Conservation (phyloP, 2,329 filamentous ascomycete species). For the Fusarium verticillioides region DNA sequence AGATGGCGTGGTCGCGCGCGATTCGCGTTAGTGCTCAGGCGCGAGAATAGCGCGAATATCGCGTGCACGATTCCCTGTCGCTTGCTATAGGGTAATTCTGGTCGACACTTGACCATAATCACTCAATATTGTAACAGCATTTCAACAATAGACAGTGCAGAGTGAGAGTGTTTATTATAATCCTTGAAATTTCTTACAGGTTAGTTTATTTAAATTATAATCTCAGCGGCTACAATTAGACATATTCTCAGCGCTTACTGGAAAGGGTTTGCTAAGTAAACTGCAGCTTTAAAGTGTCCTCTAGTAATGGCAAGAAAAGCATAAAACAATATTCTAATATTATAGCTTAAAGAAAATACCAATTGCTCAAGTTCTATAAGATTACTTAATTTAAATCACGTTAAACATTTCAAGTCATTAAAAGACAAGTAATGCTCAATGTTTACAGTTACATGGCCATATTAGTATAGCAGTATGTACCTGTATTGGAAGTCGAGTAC, state of each 20-base stretch:
- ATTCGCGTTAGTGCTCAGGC: neutral
- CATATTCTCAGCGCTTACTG: no score
- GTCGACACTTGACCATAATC: fast-evolving
- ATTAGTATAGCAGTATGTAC: fast-evolving
- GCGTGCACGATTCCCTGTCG: neutral
- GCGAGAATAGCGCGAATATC: neutral
- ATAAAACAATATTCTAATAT: fast-evolving
- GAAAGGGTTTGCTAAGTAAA: no score
- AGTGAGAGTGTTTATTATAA: no score
- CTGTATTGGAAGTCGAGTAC: fast-evolving
- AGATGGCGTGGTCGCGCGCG: fast-evolving
- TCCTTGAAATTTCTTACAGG: no score
- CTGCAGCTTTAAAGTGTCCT: no score
- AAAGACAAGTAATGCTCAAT: neutral
- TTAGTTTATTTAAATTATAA: no score
- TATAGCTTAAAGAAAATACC: fast-evolving
- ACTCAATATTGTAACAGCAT: fast-evolving
- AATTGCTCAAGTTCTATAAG: fast-evolving
- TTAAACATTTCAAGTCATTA: neutral
- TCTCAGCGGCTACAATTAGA: no score
- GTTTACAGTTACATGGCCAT: fast-evolving
- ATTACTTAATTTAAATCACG: fast-evolving
- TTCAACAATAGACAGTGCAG: neutral
- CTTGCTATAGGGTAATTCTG: neutral
- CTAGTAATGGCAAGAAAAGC: fast-evolving